Evolutionary conservation across 2,329 filamentous ascomycete genomes (phyloP).

Genomic region (Aphanoascus verrucosus): DNA sequence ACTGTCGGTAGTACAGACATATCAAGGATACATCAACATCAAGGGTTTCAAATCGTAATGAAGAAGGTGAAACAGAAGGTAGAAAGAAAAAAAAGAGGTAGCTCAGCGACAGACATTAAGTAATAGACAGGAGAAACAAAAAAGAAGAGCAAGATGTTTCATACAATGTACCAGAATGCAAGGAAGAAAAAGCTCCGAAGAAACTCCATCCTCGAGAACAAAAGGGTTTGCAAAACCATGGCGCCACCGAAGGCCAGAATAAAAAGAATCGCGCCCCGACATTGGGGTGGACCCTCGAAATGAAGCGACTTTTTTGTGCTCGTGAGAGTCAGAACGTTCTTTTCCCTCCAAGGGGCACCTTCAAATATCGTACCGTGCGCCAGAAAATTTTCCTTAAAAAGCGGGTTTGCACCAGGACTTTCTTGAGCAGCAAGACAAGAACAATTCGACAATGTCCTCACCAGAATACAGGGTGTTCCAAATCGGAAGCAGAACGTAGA

Average conservation of each 20-base stretch:
- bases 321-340: slow-evolving; percentile 10
- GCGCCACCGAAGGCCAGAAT: slow-evolving; percentile 1
- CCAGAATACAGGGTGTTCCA: slow-evolving; percentile 5
- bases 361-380: slow-evolving; percentile 3
- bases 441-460: slow-evolving; percentile 7
- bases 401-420: background rate
- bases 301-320: background rate
- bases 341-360: background rate
- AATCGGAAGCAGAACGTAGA: background rate
- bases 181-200: background rate
- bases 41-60: slow-evolving; percentile 2
- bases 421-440: slow-evolving; percentile 2
- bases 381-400: background rate
- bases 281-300: background rate
- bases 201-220: background rate
- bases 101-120: slow-evolving; percentile 1
- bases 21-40: slow-evolving; percentile 2
- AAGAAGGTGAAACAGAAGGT: too few relatives aligned
- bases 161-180: slow-evolving; percentile 10
- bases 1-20: slow-evolving; percentile 5
- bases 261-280: background rate
- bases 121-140: background rate
- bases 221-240: background rate
- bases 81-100: background rate
- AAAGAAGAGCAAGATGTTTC: background rate